These are phyloP conservation scores for Stipa capillata DNA, from an alignment of 176 grass and related monocot genomes.

Conservation along the genomic window DNA sequence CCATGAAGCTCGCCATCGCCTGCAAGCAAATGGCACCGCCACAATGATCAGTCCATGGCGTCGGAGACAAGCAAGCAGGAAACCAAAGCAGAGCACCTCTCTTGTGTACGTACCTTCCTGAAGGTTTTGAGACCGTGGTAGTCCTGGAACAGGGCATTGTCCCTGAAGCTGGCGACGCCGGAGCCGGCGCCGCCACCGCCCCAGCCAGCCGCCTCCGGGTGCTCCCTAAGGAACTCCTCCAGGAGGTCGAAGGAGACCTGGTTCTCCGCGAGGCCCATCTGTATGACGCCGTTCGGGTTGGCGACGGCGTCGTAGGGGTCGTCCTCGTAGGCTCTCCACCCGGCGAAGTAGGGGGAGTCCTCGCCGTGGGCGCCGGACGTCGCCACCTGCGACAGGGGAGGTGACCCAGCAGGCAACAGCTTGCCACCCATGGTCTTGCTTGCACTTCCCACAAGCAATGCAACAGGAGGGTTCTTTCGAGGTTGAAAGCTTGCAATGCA, in stretches of 20 bases:
- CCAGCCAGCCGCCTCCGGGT: slow-evolving; percentile 48
- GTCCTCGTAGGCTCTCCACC: slow-evolving; percentile 80
- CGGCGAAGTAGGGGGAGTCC: slow-evolving; percentile 89
- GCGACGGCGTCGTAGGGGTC: slow-evolving; percentile 59
- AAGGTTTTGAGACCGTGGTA: slow-evolving; percentile 80
- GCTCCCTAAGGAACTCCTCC: slow-evolving; percentile 54
- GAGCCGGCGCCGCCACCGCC: slow-evolving; percentile 12
- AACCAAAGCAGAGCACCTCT: neutral
- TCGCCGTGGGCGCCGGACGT: slow-evolving; percentile 58
- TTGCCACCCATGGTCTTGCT: slow-evolving; percentile 26
- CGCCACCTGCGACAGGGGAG: slow-evolving; percentile 49
- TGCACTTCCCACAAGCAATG: neutral
- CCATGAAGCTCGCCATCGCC: slow-evolving; percentile 92
- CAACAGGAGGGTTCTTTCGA: neutral
- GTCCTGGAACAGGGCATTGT: slow-evolving; percentile 91
- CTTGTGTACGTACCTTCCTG: slow-evolving; percentile 36
- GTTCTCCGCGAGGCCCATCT: slow-evolving; percentile 95
- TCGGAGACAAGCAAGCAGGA: neutral
- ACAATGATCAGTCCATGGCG: neutral
- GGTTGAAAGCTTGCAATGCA: neutral
- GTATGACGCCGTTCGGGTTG: slow-evolving; percentile 71
- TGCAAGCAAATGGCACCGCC: slow-evolving; percentile 24
- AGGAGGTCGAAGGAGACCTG: slow-evolving; percentile 91
- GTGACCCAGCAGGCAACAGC: slow-evolving; percentile 5
- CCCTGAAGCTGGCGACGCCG: slow-evolving; percentile 52